Evolutionary conservation across 2,329 filamentous ascomycete genomes (phyloP), one percentile per base, ranked within the genome.

Genomic region (Aspergillus vadensis): DNA sequence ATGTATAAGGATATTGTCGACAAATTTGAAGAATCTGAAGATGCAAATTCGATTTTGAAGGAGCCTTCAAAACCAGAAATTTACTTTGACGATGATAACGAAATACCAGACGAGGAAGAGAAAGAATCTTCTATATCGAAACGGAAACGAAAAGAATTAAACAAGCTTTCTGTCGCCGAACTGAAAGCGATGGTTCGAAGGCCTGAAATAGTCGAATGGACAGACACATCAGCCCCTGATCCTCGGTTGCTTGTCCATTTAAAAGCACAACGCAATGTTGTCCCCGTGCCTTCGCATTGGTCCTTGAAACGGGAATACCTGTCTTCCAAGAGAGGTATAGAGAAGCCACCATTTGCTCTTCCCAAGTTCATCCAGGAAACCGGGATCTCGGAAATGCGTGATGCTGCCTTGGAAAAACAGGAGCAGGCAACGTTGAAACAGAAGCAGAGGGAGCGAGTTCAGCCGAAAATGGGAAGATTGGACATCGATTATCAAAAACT

Each of bases 401-500:
- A 98, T 74, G 94, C 95, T 3, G 92, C 96, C 0, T 80, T 98
- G 49, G 95, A 98, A 77, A 98, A 99, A 77, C 92, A 98, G 75
- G 92, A 93, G 55, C 89, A 96, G 71, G 91, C 95, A 69, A 89
- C 87, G 1, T 81, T 99, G 68, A 97, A 97, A 79, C 93, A 97
- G 76, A 97, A 96, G 77, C 93, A 97, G 79, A 87, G 95, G 52
- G 95, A 97, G 77, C 86, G 95, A 49, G 95, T 99, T 12, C 89
- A 92, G 64, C 92, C 92, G 27, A 98, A 98, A 79, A 95, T 97
- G 85, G 95, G 95, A 63, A 96, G 95, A 76, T 83, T 99, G 54
- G 95, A 99, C 75, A 98, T 99, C 67, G 95, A 99, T 77, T 99
- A 99, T 76, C 92, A 97, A 74, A 97, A 95, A 76, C 87, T 98